Evolutionary conservation across 1,139 yeast species (phyloP).

Genomic region (Saccharomyces hybrid): DNA sequence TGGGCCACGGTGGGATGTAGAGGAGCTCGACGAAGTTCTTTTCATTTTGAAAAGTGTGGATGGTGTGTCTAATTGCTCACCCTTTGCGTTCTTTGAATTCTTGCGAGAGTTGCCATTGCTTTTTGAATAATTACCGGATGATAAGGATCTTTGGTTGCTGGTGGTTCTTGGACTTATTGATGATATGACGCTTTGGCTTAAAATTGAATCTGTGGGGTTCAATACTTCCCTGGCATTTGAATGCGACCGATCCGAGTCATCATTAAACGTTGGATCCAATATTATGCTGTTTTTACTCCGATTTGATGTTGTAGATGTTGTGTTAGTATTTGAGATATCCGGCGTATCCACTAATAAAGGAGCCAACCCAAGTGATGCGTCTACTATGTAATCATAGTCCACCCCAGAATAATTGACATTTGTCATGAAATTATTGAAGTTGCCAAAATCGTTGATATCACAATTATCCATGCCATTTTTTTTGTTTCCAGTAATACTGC

Average conservation of each 20-base stretch:
- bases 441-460: background rate
- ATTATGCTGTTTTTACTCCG: background rate
- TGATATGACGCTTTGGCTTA: background rate
- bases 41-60: background rate
- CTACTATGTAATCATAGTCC: conserved; percentile 25
- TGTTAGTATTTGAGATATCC: conserved; percentile 4
- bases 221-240: background rate
- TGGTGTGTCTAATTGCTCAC: background rate
- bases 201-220: background rate
- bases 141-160: background rate
- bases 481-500: background rate
- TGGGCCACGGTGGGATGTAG: conserved; percentile 12
- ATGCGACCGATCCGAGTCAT: background rate
- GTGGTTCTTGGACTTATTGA: background rate
- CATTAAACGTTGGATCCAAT: background rate
- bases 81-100: background rate
- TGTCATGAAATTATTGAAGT: background rate
- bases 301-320: background rate
- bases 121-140: background rate
- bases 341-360: conserved; percentile 26
- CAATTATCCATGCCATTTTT: background rate
- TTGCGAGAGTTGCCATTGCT: background rate
- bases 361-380: conserved; percentile 31
- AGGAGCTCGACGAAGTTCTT: background rate
- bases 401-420: conserved; percentile 1